These are phyloP conservation scores for Penicillium lagena DNA, from an alignment of 495 filamentous ascomycete species.

Conservation along the genomic window DNA sequence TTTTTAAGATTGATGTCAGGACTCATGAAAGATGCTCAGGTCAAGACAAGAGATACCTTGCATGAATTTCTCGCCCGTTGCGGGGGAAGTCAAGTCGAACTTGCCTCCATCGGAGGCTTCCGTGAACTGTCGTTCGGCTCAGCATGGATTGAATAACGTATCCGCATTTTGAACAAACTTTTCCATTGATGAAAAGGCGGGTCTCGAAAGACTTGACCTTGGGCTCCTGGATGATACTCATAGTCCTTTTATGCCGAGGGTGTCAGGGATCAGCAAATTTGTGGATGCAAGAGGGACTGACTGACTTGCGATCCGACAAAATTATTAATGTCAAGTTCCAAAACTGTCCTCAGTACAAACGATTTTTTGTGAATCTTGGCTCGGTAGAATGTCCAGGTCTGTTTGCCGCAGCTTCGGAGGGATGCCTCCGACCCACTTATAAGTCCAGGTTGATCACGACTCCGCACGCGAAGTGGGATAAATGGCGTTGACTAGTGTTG, in stretches of 20 bases:
- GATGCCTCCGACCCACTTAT: no score
- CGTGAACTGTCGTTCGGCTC: conserved; percentile 1
- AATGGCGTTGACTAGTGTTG: no score
- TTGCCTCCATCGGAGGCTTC: conserved; percentile 16
- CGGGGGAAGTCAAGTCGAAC: conserved; percentile 8
- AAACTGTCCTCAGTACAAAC: no score
- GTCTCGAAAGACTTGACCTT: conserved; percentile 14
- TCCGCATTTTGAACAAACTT: conserved; percentile 1
- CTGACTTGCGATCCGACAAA: no score
- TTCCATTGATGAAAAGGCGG: conserved; percentile 13
- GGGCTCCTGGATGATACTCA: conserved; percentile 2
- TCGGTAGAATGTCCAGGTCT: no score
- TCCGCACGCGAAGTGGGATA: no score
- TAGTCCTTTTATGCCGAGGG: neutral
- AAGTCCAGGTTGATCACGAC: no score
- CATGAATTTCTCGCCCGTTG: conserved; percentile 10
- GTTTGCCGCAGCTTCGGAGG: no score
- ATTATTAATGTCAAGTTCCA: no score
- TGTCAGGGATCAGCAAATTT: no score
- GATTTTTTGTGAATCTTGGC: no score
- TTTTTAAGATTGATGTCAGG: neutral
- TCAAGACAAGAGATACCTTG: conserved; percentile 2
- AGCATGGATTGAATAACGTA: neutral
- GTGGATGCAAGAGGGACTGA: no score
- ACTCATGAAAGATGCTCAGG: neutral